Percentiles rank a stretch among this genome's conserved stretches.
Evolutionary conservation across 495 filamentous ascomycete genomes (phyloP).

Genomic region (Talaromyces ruber): DNA sequence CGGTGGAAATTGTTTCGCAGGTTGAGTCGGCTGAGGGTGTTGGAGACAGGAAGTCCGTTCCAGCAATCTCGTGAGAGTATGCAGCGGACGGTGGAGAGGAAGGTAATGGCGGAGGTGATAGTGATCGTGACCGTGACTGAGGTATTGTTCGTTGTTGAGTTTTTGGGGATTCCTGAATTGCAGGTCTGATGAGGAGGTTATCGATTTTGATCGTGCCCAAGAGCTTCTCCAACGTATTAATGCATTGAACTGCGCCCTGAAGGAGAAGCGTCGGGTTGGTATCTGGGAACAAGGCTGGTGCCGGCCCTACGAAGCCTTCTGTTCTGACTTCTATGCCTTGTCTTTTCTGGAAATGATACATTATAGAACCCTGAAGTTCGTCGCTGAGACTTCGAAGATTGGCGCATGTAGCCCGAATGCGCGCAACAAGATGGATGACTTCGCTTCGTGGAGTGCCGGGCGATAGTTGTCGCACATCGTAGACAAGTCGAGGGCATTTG

Average conservation of each 20-base stretch:
- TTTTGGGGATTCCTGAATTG: not conserved
- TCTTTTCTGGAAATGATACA: constrained; percentile 12
- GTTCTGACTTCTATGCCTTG: constrained; percentile 4
- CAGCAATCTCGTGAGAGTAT: not conserved
- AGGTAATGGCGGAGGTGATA: not conserved
- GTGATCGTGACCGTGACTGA: not conserved
- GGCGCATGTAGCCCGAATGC: constrained; percentile 16
- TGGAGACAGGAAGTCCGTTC: not conserved
- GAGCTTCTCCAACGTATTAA: constrained; percentile 6
- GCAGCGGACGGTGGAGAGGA: not conserved
- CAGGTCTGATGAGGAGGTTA: not conserved
- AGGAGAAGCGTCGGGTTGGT: constrained; percentile 16
- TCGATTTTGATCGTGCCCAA: not conserved
- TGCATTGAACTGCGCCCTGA: constrained; percentile 17
- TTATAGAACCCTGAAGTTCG: constrained; percentile 18
- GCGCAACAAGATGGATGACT: constrained; percentile 9
- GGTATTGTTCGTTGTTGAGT: not conserved
- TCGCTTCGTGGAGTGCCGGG: constrained; percentile 4
- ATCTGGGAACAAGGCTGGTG: constrained; percentile 20
- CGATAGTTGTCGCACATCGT: constrained; percentile 1
- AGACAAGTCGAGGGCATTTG: constrained; percentile 15
- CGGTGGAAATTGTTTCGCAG: constrained; percentile 1
- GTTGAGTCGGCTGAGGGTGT: constrained; percentile 6
- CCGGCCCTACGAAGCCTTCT: constrained; percentile 18
- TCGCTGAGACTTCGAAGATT: constrained; percentile 18